These are phyloP conservation scores for Solanum piurae DNA, from an alignment of 257 asterid species.

Conservation along the genomic window DNA sequence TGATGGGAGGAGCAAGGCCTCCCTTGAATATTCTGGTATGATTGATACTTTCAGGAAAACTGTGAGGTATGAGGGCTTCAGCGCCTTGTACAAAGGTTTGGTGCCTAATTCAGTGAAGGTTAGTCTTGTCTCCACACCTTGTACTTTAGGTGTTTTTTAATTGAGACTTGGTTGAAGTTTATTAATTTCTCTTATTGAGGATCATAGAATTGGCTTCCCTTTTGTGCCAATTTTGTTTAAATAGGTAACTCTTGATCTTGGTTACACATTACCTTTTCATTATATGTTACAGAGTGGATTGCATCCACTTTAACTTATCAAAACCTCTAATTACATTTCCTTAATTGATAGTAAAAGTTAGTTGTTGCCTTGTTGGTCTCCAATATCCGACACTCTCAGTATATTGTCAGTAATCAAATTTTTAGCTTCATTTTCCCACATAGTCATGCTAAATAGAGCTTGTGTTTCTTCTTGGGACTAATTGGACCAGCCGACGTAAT, in stretches of 20 bases:
- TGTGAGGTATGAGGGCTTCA: slow-evolving; percentile 70
- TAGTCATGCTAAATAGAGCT: neutral
- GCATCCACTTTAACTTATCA: neutral
- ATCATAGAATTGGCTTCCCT: neutral
- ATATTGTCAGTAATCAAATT: neutral
- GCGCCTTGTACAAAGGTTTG: slow-evolving; percentile 95
- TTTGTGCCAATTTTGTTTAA: neutral
- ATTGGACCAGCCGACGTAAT: neutral
- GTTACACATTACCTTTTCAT: neutral
- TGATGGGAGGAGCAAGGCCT: slow-evolving; percentile 59
- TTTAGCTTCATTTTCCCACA: neutral
- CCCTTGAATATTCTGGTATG: slow-evolving; percentile 84
- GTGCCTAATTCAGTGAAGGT: slow-evolving; percentile 98
- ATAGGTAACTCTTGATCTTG: neutral
- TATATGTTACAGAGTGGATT: neutral
- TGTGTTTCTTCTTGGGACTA: neutral
- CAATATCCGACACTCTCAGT: neutral
- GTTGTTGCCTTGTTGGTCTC: neutral
- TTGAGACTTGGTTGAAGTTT: neutral
- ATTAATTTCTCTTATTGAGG: neutral
- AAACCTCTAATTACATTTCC: neutral
- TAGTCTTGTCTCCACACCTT: slow-evolving; percentile 10
- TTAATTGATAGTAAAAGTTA: neutral
- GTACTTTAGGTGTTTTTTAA: neutral
- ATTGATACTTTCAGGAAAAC: slow-evolving; percentile 93